A percentile compares a stretch with the other conserved stretches of the same genome.
phyloP scores from a whole-genome alignment of 305 asterid genomes.

The Nicotiana rustica region DNA sequence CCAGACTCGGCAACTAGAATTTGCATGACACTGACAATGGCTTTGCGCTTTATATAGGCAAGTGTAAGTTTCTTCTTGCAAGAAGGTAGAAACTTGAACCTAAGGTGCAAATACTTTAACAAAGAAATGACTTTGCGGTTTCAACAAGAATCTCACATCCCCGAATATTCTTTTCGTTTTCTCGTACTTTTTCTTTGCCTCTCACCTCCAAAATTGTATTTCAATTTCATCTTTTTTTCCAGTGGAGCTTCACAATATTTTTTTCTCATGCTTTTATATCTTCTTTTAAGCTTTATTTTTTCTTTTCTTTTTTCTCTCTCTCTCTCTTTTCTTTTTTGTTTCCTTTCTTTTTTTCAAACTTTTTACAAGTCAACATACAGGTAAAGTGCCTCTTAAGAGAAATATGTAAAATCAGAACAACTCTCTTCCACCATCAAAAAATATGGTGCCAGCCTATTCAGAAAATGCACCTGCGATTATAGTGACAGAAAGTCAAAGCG shows the following conservation, averaged over 20 bases:
- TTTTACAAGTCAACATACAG: constrained; percentile 34
- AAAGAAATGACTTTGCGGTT: constrained; percentile 16
- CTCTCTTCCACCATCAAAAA: constrained; percentile 46
- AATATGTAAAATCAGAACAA: constrained; percentile 33
- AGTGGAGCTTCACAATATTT: constrained; percentile 31
- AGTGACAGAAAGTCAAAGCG: constrained; percentile 41
- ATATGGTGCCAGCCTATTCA: constrained; percentile 49
- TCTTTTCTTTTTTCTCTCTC: not conserved
- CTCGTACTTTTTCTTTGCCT: constrained; percentile 25
- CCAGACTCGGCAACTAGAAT: constrained; percentile 42
- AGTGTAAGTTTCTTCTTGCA: constrained; percentile 38
- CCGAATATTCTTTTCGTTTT: constrained; percentile 21
- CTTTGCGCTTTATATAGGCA: constrained; percentile 37
- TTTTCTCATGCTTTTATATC: not conserved
- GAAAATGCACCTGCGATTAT: constrained; percentile 52
- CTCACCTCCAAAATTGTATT: constrained; percentile 24
- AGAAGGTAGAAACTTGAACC: constrained; percentile 18
- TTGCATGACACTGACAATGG: constrained; percentile 38
- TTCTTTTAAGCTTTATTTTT: constrained; percentile 9
- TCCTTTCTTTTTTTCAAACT: not conserved
- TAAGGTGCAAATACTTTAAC: constrained; percentile 19
- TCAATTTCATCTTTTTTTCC: constrained; percentile 9
- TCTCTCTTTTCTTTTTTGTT: not conserved
- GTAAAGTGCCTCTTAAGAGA: constrained; percentile 31
- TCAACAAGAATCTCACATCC: not conserved